Evolutionary conservation across 208 protist species (phyloP).

Genomic region (Angomonas desouzai): DNA sequence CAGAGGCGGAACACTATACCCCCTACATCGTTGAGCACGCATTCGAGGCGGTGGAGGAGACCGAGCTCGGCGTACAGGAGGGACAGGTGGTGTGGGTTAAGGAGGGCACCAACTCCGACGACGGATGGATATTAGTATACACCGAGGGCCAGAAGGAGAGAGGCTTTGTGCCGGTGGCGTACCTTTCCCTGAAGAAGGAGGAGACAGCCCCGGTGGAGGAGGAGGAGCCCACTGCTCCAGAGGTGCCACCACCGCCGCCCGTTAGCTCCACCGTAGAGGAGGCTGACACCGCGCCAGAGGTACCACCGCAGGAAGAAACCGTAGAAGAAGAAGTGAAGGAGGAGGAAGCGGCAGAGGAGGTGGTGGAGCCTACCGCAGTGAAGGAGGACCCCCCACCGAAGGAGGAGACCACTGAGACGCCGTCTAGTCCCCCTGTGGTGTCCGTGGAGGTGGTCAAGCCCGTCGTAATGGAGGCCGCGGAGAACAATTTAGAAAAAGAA

Average conservation of each 20-base stretch:
- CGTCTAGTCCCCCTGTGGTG: neutral
- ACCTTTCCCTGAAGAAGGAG: constrained; percentile 3
- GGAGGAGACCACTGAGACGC: neutral
- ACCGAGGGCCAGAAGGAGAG: constrained; percentile 7
- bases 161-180: constrained; percentile 19
- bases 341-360: neutral
- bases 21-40: neutral
- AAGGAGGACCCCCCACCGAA: too few relatives aligned
- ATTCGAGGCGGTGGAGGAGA: constrained; percentile 16
- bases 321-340: neutral
- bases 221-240: neutral
- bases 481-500: neutral
- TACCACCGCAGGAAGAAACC: neutral
- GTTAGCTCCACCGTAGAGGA: neutral
- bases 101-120: neutral
- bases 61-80: constrained; percentile 12
- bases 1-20: neutral
- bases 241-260: neutral
- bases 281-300: neutral
- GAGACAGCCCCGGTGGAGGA: neutral
- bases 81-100: constrained; percentile 9
- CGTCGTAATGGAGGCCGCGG: neutral
- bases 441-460: neutral
- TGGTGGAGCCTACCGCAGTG: too few relatives aligned
- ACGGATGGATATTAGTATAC: constrained; percentile 19